Percentiles rank a stretch among this genome's conserved stretches.
Evolutionary conservation across 2,329 filamentous ascomycete genomes (phyloP).

Genomic region (Claviceps monticola): DNA sequence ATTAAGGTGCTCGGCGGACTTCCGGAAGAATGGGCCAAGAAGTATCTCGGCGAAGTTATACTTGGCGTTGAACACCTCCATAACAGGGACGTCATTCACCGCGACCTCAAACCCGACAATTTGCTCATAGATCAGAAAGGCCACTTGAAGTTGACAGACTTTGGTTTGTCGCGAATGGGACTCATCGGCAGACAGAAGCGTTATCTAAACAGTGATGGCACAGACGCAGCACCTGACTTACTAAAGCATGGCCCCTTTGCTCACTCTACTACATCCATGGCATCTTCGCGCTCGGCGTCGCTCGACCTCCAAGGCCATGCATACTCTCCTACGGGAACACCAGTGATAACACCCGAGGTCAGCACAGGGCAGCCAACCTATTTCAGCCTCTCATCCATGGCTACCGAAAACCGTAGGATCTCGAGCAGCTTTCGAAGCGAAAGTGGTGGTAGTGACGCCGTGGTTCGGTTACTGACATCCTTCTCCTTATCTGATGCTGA

Average conservation of each 20-base stretch:
- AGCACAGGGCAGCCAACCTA: conserved; percentile 77
- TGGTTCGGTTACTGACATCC: conserved; percentile 69
- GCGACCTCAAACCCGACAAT: conserved; percentile 94
- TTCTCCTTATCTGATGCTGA: conserved; percentile 58
- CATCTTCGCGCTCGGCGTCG: conserved; percentile 84
- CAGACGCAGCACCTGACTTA: conserved; percentile 81
- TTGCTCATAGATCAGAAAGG: conserved; percentile 93
- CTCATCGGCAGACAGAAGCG: conserved; percentile 92
- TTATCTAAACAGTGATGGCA: conserved; percentile 60
- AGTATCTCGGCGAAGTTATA: conserved; percentile 91
- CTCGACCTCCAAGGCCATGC: conserved; percentile 66
- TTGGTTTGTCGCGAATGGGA: conserved; percentile 94
- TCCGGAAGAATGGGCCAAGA: conserved; percentile 95
- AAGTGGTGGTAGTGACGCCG: conserved; percentile 75
- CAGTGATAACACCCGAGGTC: conserved; percentile 65
- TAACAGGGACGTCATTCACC: conserved; percentile 86
- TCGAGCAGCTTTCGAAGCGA: conserved; percentile 75
- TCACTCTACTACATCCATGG: conserved; percentile 60
- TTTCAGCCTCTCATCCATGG: conserved; percentile 53
- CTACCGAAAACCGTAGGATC: conserved; percentile 49
- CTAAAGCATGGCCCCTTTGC: conserved; percentile 87
- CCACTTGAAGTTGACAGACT: conserved; percentile 93
- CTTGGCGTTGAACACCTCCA: conserved; percentile 95
- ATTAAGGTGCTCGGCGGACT: conserved; percentile 89
- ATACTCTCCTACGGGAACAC: conserved; percentile 72